A percentile compares a stretch with the other conserved stretches of the same genome.
Conservation (phyloP, 2,329 filamentous ascomycete genomes). For the Aspergillus pseudoglaucus region DNA sequence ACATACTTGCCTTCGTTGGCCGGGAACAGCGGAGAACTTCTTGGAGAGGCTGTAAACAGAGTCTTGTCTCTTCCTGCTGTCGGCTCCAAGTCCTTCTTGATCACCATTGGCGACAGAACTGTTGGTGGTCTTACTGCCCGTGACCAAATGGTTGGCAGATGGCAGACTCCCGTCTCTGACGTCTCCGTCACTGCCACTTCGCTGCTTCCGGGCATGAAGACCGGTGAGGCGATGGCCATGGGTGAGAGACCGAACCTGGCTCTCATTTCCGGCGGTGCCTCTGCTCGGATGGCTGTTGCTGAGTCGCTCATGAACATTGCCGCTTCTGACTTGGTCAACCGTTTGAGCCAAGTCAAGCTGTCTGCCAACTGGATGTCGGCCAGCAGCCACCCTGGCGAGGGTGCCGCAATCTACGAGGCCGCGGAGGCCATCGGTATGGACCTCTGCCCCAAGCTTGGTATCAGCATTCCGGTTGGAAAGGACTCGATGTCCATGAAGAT, state of each 20-base stretch:
- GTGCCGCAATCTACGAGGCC: slow-evolving; percentile 85
- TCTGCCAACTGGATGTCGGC: slow-evolving; percentile 99
- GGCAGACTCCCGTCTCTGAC: slow-evolving; percentile 91
- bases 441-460: slow-evolving; percentile 79
- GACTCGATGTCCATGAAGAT: slow-evolving; percentile 99
- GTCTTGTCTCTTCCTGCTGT: slow-evolving; percentile 83
- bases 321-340: slow-evolving; percentile 66
- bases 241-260: slow-evolving; percentile 86
- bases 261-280: slow-evolving; percentile 81
- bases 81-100: slow-evolving; percentile 94
- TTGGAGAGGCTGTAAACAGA: slow-evolving; percentile 67
- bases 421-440: slow-evolving; percentile 91
- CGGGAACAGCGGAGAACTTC: slow-evolving; percentile 37
- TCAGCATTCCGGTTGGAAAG: slow-evolving; percentile 94
- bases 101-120: slow-evolving; percentile 89
- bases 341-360: slow-evolving; percentile 72
- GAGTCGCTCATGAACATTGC: slow-evolving; percentile 91
- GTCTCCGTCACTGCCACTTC: slow-evolving; percentile 87
- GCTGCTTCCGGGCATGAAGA: slow-evolving; percentile 63
- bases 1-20: slow-evolving; percentile 56
- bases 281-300: slow-evolving; percentile 91
- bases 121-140: slow-evolving; percentile 83
- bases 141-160: slow-evolving; percentile 94
- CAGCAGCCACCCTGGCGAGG: slow-evolving; percentile 87
- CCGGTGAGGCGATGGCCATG: slow-evolving; percentile 96